Conservation (phyloP, 257 asterid species). For the Nicotiana undulata region DNA sequence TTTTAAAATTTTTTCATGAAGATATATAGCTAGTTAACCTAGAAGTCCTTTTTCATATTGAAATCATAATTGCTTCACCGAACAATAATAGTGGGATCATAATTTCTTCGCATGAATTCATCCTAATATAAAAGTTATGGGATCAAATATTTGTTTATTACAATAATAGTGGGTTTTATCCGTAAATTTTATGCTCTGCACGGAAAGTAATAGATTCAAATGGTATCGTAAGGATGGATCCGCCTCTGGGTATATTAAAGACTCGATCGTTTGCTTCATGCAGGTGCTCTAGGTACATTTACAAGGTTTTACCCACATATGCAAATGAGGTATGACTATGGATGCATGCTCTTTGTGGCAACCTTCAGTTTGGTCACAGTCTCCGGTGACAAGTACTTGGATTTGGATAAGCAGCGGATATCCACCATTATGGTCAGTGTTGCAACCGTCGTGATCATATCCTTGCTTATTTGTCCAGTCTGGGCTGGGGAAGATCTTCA, state of each 20-base stretch:
- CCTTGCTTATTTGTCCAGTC: conserved; percentile 50
- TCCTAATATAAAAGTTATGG: too few relatives aligned
- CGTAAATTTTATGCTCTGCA: too few relatives aligned
- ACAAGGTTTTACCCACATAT: conserved; percentile 50
- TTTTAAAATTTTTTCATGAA: background rate
- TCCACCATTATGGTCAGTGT: conserved; percentile 56
- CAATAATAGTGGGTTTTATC: too few relatives aligned
- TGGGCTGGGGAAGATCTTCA: conserved; percentile 92
- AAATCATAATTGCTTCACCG: background rate
- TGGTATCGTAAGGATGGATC: background rate
- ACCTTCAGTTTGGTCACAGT: conserved; percentile 70
- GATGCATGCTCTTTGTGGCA: conserved; percentile 54
- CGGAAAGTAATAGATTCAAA: too few relatives aligned
- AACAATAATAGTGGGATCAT: too few relatives aligned
- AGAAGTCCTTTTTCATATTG: background rate
- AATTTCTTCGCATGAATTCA: too few relatives aligned
- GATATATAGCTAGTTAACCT: background rate
- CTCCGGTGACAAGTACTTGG: conserved; percentile 53
- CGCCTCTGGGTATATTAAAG: background rate
- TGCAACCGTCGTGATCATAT: conserved; percentile 45
- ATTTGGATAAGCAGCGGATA: conserved; percentile 52
- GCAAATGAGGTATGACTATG: conserved; percentile 64
- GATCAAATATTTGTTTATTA: too few relatives aligned
- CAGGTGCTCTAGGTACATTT: conserved; percentile 54
- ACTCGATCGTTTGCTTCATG: background rate